phyloP scores from a whole-genome alignment of 441 rosid species.

The Oxalis stricta region DNA sequence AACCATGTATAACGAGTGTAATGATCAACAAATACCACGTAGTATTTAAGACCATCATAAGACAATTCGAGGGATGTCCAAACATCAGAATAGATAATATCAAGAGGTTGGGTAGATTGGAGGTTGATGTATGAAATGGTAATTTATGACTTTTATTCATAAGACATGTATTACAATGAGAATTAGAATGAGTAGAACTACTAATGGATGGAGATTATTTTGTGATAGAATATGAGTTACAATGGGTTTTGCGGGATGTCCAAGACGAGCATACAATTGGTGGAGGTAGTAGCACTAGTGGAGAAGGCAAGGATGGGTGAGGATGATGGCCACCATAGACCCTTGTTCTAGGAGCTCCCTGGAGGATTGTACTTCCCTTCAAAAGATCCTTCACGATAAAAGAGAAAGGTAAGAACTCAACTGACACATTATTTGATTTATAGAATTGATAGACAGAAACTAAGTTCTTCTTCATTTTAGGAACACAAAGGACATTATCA shows the following conservation, averaged over 20 bases:
- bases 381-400: neutral
- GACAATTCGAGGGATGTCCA: neutral
- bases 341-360: neutral
- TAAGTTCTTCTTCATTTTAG: neutral
- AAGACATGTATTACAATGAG: neutral
- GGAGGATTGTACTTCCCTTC: neutral
- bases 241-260: no score
- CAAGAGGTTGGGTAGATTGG: neutral
- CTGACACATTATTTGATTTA: neutral
- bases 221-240: no score
- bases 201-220: conserved; percentile 11
- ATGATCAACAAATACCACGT: neutral
- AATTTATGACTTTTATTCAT: neutral
- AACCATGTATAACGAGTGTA: neutral
- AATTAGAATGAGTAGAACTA: neutral
- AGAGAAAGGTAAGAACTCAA: neutral
- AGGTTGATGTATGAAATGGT: neutral
- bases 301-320: neutral
- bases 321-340: neutral
- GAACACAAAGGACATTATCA: neutral
- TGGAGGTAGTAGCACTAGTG: neutral
- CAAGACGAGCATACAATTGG: no score
- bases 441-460: neutral
- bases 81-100: neutral
- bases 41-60: neutral